These are phyloP conservation scores for Coemansia sp. DNA, from an alignment of 192 early-diverging fungal genomes.

Conservation along the genomic window DNA sequence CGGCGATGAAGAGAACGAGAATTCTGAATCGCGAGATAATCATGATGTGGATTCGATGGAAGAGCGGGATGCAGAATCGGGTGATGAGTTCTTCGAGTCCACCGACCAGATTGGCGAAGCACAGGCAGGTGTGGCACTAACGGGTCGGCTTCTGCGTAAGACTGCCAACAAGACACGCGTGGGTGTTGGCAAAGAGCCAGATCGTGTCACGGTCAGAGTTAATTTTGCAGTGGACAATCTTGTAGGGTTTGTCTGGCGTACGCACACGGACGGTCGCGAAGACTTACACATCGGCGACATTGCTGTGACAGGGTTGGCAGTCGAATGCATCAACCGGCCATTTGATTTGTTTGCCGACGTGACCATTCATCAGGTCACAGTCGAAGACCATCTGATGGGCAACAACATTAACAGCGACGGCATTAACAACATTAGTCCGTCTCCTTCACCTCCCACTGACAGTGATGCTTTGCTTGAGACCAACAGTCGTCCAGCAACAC, in stretches of 20 bases:
- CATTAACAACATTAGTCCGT: not conserved
- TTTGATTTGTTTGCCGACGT: constrained; percentile 66
- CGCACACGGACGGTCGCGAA: constrained; percentile 38
- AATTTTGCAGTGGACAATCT: constrained; percentile 53
- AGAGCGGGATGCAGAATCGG: constrained; percentile 16
- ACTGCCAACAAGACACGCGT: constrained; percentile 15
- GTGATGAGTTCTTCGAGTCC: constrained; percentile 53
- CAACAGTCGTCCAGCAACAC: not conserved
- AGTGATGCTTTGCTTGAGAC: not conserved
- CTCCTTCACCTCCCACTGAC: not conserved
- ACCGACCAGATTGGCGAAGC: constrained; percentile 22
- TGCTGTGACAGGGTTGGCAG: constrained; percentile 65
- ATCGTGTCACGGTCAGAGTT: constrained; percentile 41
- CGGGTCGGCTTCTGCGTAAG: constrained; percentile 35
- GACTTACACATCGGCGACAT: constrained; percentile 54
- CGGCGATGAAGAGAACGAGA: constrained; percentile 1
- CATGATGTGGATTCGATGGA: not conserved
- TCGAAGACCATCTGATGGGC: constrained; percentile 63
- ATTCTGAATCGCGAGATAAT: not conserved
- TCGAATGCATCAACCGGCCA: constrained; percentile 70
- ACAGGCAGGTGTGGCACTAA: constrained; percentile 2
- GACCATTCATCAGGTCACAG: constrained; percentile 71
- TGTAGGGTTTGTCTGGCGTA: constrained; percentile 52
- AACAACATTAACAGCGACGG: constrained; percentile 3
- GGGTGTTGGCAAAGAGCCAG: constrained; percentile 45